Conservation (phyloP, 768 basidiomycete genomes). For the Trametes punicea region DNA sequence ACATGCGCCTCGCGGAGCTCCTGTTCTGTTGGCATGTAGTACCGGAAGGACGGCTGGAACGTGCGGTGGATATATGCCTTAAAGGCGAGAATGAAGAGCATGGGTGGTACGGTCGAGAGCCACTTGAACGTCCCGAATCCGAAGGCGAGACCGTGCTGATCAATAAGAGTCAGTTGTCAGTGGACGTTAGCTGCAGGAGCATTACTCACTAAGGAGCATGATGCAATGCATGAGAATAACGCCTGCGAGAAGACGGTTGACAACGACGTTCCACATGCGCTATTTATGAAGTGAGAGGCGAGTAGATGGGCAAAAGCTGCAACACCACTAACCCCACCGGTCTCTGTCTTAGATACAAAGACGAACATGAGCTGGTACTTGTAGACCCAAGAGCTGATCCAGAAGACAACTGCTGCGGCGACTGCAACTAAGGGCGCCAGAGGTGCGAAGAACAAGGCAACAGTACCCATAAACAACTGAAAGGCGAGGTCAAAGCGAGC, state of each 20-base stretch:
- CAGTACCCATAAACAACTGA: conserved; percentile 86
- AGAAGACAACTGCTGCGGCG: conserved; percentile 82
- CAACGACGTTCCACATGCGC: conserved; percentile 92
- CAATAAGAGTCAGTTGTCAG: too few relatives aligned
- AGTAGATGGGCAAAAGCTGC: background rate
- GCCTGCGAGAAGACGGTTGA: conserved; percentile 81
- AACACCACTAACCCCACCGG: conserved; percentile 71
- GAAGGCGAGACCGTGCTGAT: conserved; percentile 78
- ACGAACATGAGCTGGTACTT: conserved; percentile 99
- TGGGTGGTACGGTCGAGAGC: conserved; percentile 82
- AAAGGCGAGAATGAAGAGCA: conserved; percentile 74
- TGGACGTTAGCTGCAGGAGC: background rate
- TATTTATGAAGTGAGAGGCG: conserved; percentile 26
- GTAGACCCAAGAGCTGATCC: conserved; percentile 84
- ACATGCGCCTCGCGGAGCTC: conserved; percentile 75
- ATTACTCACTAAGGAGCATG: conserved; percentile 77
- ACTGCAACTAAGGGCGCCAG: conserved; percentile 87
- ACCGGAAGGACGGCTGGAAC: conserved; percentile 69
- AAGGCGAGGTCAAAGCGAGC: background rate
- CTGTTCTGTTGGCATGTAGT: conserved; percentile 77
- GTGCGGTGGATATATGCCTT: conserved; percentile 77
- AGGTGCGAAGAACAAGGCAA: conserved; percentile 91
- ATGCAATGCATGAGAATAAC: conserved; percentile 84
- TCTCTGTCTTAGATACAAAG: conserved; percentile 83
- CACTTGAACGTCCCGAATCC: conserved; percentile 69